A percentile compares a stretch with the other conserved stretches of the same genome.
phyloP scores from a whole-genome alignment of 1,139 yeast species.

The Hansenula lynferdii region DNA sequence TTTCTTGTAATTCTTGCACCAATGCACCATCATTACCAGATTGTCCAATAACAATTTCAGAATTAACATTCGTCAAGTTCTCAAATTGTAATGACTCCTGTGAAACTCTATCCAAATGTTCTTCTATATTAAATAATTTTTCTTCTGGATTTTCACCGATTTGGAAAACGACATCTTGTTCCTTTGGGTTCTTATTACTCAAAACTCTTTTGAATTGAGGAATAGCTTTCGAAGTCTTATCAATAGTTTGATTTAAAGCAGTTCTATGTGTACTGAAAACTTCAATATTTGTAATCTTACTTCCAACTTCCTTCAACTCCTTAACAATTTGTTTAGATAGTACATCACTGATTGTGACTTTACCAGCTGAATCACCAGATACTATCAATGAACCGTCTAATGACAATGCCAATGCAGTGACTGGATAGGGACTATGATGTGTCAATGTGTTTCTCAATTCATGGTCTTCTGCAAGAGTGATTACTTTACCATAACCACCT shows the following conservation, averaged over 20 bases:
- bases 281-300: conserved; percentile 33
- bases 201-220: conserved; percentile 62
- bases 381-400: conserved; percentile 72
- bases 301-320: conserved; percentile 49
- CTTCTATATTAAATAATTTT: conserved; percentile 28
- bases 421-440: conserved; percentile 43
- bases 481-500: conserved; percentile 51
- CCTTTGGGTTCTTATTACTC: conserved; percentile 34
- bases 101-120: conserved; percentile 44
- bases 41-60: conserved; percentile 28
- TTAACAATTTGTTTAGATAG: conserved; percentile 73
- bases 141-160: conserved; percentile 25
- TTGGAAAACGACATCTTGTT: conserved; percentile 49
- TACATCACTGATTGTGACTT: conserved; percentile 64
- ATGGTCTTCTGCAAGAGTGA: conserved; percentile 47
- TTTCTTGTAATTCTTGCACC: conserved; percentile 35
- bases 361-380: conserved; percentile 72
- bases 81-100: conserved; percentile 48
- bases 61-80: conserved; percentile 34
- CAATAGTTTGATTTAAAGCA: conserved; percentile 9
- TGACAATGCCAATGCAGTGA: conserved; percentile 54
- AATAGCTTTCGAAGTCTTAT: conserved; percentile 24
- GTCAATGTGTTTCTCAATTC: conserved; percentile 50
- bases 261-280: conserved; percentile 20
- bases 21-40: conserved; percentile 14